Evolutionary conservation across 495 filamentous ascomycete species (phyloP).

Genomic region (Xylaria palmicola): DNA sequence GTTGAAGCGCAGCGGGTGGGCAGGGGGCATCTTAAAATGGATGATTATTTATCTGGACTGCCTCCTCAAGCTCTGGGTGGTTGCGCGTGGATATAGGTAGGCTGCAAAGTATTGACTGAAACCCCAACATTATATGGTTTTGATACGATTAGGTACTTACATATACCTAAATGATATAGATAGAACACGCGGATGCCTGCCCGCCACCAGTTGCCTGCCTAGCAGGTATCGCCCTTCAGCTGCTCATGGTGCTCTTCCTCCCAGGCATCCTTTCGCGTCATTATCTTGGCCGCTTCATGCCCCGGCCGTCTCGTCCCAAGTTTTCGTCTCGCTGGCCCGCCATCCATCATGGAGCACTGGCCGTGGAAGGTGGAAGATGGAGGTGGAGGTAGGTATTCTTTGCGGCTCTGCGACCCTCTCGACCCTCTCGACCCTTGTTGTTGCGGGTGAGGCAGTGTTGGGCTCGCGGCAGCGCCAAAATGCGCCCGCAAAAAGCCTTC

Average conservation of each 20-base stretch:
- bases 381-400: neutral
- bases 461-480: neutral
- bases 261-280: neutral
- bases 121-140: too few relatives aligned
- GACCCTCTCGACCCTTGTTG: neutral
- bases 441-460: slow-evolving; percentile 8
- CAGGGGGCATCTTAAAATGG: too few relatives aligned
- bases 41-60: too few relatives aligned
- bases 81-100: too few relatives aligned
- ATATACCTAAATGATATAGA: neutral
- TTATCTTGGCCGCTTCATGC: neutral
- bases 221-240: neutral
- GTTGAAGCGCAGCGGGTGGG: too few relatives aligned
- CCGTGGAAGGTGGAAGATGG: neutral
- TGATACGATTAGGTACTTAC: too few relatives aligned
- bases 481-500: neutral
- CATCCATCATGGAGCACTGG: neutral
- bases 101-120: too few relatives aligned
- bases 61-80: too few relatives aligned
- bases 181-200: too few relatives aligned
- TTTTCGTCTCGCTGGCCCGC: neutral
- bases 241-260: neutral
- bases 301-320: neutral
- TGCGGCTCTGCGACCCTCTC: slow-evolving; percentile 11
- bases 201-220: too few relatives aligned